These are phyloP conservation scores for Pythium pyrilobum DNA, from an alignment of 352 stramenopile species.

Conservation along the genomic window DNA sequence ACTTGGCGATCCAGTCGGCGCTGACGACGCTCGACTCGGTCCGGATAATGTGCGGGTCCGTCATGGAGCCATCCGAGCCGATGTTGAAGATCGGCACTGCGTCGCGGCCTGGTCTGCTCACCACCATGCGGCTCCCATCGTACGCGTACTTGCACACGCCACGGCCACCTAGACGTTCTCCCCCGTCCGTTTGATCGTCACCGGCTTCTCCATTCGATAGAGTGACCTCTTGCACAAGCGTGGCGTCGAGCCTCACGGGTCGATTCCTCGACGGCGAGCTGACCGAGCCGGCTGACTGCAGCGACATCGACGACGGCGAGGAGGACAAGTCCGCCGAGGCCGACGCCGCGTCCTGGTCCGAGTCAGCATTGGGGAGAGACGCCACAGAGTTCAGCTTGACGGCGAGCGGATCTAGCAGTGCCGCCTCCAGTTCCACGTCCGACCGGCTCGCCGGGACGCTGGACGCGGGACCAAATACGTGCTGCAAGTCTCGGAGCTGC, in stretches of 20 bases:
- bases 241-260: not conserved
- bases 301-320: conserved; percentile 5
- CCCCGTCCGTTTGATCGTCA: not conserved
- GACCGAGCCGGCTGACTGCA: not conserved
- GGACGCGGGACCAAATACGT: not conserved
- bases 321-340: conserved; percentile 3
- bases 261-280: not conserved
- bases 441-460: not conserved
- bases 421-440: not conserved
- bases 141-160: conserved; percentile 2
- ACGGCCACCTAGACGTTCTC: not conserved
- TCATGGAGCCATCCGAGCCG: not conserved
- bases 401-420: conserved; percentile 7
- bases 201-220: no score
- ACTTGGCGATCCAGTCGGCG: conserved; percentile 14
- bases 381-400: conserved; percentile 6
- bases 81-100: conserved; percentile 3
- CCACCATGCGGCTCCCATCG: not conserved
- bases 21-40: conserved; percentile 2
- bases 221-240: not conserved
- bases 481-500: conserved; percentile 5
- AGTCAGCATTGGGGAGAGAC: not conserved
- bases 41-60: not conserved
- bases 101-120: not conserved
- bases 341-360: not conserved